These are phyloP conservation scores for Acanthamoeba castellanii DNA, from an alignment of 208 protist genomes.

Conservation along the genomic window DNA sequence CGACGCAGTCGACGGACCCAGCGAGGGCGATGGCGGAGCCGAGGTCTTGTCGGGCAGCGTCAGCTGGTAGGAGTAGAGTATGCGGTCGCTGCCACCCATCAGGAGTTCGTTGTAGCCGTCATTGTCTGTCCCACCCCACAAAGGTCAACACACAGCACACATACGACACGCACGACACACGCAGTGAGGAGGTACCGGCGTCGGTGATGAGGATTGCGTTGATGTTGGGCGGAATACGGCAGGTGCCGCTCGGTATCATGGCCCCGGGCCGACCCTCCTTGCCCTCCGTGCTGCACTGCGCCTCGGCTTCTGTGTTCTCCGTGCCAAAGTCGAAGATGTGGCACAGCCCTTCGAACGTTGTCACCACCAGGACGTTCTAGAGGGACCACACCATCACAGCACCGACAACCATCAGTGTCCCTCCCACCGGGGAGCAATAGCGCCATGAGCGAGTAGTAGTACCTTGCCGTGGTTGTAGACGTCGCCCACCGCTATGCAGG, in stretches of 20 bases:
- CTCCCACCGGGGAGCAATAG: background rate
- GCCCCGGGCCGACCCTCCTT: background rate
- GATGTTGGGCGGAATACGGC: slow-evolving; percentile 3
- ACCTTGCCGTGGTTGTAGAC: slow-evolving; percentile 47
- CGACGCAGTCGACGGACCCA: background rate
- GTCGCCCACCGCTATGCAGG: slow-evolving; percentile 33
- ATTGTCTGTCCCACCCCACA: background rate
- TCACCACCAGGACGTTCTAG: slow-evolving; percentile 52
- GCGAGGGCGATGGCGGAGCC: background rate
- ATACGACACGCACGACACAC: background rate
- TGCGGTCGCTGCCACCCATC: slow-evolving; percentile 41
- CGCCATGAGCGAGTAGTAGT: background rate
- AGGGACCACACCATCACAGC: background rate
- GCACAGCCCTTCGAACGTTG: slow-evolving; percentile 40
- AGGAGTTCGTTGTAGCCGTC: slow-evolving; percentile 31
- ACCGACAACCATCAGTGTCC: background rate
- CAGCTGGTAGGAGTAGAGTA: slow-evolving; percentile 18
- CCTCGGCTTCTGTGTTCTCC: background rate
- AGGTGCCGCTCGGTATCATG: background rate
- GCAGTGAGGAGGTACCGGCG: background rate
- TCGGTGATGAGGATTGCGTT: slow-evolving; percentile 47
- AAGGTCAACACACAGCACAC: background rate
- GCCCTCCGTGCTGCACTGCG: background rate
- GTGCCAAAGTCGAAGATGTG: slow-evolving; percentile 5
- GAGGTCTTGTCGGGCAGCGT: background rate